Evolutionary conservation across 1,139 yeast species (phyloP).

Genomic region (Arxiozyma bovina): DNA sequence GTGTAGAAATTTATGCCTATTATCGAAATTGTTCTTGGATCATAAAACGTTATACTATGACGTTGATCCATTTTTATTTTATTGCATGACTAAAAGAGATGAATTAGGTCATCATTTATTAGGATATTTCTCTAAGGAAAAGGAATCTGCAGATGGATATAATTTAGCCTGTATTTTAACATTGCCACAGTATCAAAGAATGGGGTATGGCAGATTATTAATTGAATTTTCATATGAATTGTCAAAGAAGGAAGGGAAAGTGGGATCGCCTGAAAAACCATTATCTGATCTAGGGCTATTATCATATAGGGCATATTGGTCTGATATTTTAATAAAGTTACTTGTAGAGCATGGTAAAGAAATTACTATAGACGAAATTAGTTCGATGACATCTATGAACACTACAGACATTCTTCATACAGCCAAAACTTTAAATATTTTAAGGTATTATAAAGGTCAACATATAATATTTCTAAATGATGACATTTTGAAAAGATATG

Average conservation of each 20-base stretch:
- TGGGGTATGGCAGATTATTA: constrained; percentile 83
- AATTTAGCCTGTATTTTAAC: constrained; percentile 96
- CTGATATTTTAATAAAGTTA: constrained; percentile 73
- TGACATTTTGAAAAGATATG: constrained; percentile 68
- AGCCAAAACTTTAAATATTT: constrained; percentile 78
- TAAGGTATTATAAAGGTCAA: constrained; percentile 90
- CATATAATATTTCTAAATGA: constrained; percentile 89
- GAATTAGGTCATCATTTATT: constrained; percentile 89
- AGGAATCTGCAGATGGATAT: constrained; percentile 91
- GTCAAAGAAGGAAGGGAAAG: constrained; percentile 76
- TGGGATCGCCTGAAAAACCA: constrained; percentile 97
- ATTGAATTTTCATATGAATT: constrained; percentile 90
- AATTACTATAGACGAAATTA: constrained; percentile 86
- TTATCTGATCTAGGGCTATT: constrained; percentile 86
- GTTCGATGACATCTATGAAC: constrained; percentile 84
- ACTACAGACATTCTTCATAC: constrained; percentile 93
- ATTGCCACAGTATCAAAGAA: constrained; percentile 90
- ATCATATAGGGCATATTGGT: constrained; percentile 94
- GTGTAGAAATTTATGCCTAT: constrained; percentile 88
- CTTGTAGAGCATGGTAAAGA: constrained; percentile 62
- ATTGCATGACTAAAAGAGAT: constrained; percentile 86
- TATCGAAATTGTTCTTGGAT: constrained; percentile 82
- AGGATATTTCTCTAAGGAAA: constrained; percentile 94
- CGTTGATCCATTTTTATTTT: constrained; percentile 92
- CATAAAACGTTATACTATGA: constrained; percentile 94